Percentiles rank a stretch among this genome's conserved stretches.
Evolutionary conservation across 192 early-diverging fungal species (phyloP).

Genomic region (Coemansia sp.): DNA sequence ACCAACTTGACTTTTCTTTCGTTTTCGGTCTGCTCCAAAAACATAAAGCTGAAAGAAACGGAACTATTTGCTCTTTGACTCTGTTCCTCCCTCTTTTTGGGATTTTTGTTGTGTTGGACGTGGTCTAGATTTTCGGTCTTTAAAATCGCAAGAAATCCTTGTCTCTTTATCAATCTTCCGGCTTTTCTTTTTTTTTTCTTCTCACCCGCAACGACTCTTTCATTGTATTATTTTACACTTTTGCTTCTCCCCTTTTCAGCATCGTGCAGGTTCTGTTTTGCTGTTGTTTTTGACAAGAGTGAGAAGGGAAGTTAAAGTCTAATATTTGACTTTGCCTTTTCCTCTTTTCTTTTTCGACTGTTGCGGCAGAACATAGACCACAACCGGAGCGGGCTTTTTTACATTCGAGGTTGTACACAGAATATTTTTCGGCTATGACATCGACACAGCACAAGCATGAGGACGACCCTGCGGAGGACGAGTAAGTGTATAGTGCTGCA

Average conservation of each 20-base stretch:
- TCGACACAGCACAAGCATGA: conserved; percentile 30
- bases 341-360: conserved; percentile 1
- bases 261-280: not conserved
- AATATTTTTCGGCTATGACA: conserved; percentile 10
- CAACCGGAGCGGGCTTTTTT: not conserved
- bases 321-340: not conserved
- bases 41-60: not conserved
- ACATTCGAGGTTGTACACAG: not conserved
- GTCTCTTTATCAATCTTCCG: conserved; percentile 9
- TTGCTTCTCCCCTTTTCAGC: not conserved
- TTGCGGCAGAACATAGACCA: not conserved
- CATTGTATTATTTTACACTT: not conserved
- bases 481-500: conserved; percentile 36
- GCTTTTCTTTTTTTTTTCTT: conserved; percentile 9
- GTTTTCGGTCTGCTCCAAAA: not conserved
- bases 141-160: conserved; percentile 1
- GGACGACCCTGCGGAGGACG: conserved; percentile 31
- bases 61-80: not conserved
- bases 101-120: conserved; percentile 1
- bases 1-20: no score
- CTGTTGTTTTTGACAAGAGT: not conserved
- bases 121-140: conserved; percentile 7
- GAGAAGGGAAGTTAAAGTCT: not conserved
- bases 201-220: not conserved
- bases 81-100: not conserved